Base-by-base conservation (phyloP, 2,329 filamentous ascomycete species). In the Aurifilum marmelostoma region DNA sequence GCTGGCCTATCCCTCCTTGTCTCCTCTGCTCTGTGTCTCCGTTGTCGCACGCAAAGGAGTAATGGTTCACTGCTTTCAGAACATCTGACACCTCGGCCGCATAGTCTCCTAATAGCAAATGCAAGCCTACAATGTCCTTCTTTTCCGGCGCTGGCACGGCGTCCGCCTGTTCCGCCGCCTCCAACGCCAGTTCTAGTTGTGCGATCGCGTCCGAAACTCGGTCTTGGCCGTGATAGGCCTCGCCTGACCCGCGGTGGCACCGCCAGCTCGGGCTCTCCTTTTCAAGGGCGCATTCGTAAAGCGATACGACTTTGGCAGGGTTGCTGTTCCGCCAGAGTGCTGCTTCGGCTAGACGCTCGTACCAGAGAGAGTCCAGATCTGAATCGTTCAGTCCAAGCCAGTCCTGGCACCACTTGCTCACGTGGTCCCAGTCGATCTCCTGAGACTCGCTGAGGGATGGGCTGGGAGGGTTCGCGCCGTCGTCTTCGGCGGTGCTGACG, bases 311-410 rank as follows among this genome's bases (percentile, higher is more conserved):
- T 39, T 68, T 66, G 14, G 34, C 52, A 41, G 41, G 18, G n/a
- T 65, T 39, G 4, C 32, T 21, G 2, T 65, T 27, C 12, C 27
- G 37, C 9, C 2, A 27, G 54, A 21, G 66, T 5, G 72, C 65
- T 27, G 52, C 43, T 39, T 71, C 59, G 14, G 73, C 74, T 9
- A 75, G 72, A n/a, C 73, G 73, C 65, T 74, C 73, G 27, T 72
- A 74, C 73, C 74, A 74, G 21, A 74, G 68, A 3, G 74, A 74
- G 52, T 74, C 56, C 24, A 74, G 67, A 16, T 72, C 72, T 14
- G 65, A 59, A n/a, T 72, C 58, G 9, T 41, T 24, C 1, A 71
- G 54, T 12, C 21, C 67, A 3, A 69, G 65, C 29, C 71, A 67
- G 24, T 50, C 43, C 61, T 69, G 72, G 43, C 72, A 73, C 72